phyloP scores from a whole-genome alignment of 1,139 yeast species.

The Candida frijolesensis region DNA sequence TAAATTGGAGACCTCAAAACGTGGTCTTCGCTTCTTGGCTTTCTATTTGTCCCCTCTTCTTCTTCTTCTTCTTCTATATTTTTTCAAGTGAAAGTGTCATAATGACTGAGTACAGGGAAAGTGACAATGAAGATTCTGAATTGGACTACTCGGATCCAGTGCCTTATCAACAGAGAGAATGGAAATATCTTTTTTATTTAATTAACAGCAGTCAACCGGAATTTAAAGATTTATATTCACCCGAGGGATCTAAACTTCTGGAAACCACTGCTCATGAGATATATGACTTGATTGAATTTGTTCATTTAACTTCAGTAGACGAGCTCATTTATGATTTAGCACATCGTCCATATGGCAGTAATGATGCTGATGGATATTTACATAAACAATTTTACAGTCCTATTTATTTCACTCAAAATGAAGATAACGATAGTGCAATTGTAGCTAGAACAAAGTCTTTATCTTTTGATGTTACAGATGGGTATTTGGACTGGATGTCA shows the following conservation, averaged over 20 bases:
- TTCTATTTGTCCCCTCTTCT: no score
- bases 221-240: not conserved
- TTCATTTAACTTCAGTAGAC: not conserved
- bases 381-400: not conserved
- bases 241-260: not conserved
- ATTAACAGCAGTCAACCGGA: not conserved
- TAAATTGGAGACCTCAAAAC: not conserved
- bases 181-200: not conserved
- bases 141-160: not conserved
- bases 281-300: not conserved
- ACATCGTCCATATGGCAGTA: not conserved
- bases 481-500: not conserved
- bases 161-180: not conserved
- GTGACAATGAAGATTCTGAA: not conserved
- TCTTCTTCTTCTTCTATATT: no score
- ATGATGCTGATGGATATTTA: not conserved
- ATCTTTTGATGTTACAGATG: slow-evolving; percentile 2
- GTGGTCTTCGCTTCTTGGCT: no score
- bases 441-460: not conserved
- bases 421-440: not conserved
- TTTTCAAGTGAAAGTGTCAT: not conserved
- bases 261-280: not conserved
- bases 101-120: not conserved
- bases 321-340: not conserved
- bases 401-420: not conserved